Evolutionary conservation across 1,284 basidiomycete genomes (phyloP).

Genomic region (Anthracocystis panici-leucophaei): DNA sequence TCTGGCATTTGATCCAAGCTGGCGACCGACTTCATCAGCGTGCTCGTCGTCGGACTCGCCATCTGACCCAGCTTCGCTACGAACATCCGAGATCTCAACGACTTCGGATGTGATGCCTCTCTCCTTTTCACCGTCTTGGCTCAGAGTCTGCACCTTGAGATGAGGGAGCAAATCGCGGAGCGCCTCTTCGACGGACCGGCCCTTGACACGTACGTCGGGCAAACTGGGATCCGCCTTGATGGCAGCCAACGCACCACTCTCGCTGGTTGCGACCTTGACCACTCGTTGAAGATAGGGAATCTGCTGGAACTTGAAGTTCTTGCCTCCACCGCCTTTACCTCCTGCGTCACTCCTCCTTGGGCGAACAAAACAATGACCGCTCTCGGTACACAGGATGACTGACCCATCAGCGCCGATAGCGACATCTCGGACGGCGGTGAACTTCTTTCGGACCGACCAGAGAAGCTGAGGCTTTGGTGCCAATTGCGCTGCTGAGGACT

Average conservation of each 20-base stretch:
- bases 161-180: conserved; percentile 71
- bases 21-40: neutral
- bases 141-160: conserved; percentile 52
- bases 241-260: conserved; percentile 88
- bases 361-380: conserved; percentile 88
- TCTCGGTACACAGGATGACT: conserved; percentile 90
- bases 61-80: conserved; percentile 68
- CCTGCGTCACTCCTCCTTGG: conserved; percentile 44
- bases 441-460: conserved; percentile 88
- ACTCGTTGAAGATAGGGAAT: conserved; percentile 87
- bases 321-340: conserved; percentile 43
- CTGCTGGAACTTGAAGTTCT: conserved; percentile 77
- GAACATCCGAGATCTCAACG: conserved; percentile 41
- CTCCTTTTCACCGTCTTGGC: conserved; percentile 34
- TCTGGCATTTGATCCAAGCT: neutral
- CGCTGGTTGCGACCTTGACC: conserved; percentile 85
- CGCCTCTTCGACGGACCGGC: conserved; percentile 78
- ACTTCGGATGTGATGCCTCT: conserved; percentile 54
- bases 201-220: conserved; percentile 75
- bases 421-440: conserved; percentile 84
- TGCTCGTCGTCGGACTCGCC: conserved; percentile 65
- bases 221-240: conserved; percentile 81
- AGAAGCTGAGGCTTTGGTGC: conserved; percentile 82
- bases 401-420: conserved; percentile 88
- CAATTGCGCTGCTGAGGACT: conserved; percentile 31